Evolutionary conservation across 2,329 filamentous ascomycete species (phyloP).

Genomic region (Tolypocladium cylindrosporum): DNA sequence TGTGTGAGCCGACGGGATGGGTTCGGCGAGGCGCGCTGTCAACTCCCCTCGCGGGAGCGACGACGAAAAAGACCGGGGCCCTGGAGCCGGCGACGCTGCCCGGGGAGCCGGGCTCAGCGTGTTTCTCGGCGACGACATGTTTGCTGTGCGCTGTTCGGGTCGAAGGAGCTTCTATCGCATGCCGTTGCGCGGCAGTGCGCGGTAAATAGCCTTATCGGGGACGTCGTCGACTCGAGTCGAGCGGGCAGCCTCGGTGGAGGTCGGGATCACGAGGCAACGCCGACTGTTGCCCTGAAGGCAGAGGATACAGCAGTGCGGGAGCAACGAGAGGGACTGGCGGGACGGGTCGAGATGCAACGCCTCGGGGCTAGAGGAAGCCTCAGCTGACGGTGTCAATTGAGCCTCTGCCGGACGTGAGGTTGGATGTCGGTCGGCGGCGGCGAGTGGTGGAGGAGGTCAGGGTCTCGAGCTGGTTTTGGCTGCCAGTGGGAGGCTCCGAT

Average conservation of each 20-base stretch:
- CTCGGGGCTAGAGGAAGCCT: not conserved
- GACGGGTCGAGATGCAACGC: not conserved
- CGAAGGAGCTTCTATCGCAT: not conserved
- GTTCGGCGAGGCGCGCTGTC: slow-evolving; percentile 52
- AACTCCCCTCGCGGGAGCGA: slow-evolving; percentile 48
- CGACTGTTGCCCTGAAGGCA: not conserved
- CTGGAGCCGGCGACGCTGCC: slow-evolving; percentile 38
- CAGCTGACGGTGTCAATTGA: slow-evolving; percentile 5
- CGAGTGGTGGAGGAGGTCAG: not conserved
- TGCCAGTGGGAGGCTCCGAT: not conserved
- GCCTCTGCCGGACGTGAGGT: not conserved
- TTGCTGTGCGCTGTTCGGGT: slow-evolving; percentile 6
- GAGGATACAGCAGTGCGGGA: not conserved
- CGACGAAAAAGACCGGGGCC: slow-evolving; percentile 35
- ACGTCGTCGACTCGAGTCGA: not conserved
- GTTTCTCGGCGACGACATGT: slow-evolving; percentile 29
- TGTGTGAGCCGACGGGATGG: slow-evolving; percentile 33
- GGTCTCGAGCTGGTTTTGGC: not conserved
- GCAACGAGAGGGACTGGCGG: not conserved
- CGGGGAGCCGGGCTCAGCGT: slow-evolving; percentile 25
- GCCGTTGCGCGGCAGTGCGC: not conserved
- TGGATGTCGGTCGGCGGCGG: not conserved
- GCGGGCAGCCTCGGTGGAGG: not conserved
- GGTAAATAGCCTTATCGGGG: not conserved
- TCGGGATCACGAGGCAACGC: not conserved